Percentiles rank a stretch among this genome's conserved stretches.
Evolutionary conservation across 208 protist genomes (phyloP).

Genomic region (Trypanosoma boissoni): DNA sequence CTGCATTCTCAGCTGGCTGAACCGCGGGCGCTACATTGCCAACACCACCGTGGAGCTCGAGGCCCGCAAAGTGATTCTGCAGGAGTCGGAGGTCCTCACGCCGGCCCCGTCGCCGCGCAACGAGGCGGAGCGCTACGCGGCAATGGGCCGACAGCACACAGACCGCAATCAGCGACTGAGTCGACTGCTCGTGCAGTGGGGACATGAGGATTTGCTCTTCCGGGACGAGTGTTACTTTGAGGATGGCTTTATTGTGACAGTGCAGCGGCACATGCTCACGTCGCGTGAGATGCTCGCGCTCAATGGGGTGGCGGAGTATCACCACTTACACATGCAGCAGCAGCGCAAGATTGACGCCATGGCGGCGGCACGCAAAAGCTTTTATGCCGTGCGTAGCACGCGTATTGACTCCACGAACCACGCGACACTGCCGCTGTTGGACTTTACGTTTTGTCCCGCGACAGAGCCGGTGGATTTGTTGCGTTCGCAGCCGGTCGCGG

Average conservation of each 20-base stretch:
- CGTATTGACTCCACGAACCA: conserved; percentile 16
- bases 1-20: conserved; percentile 61
- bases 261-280: conserved; percentile 72
- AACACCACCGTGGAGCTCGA: conserved; percentile 51
- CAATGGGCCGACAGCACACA: conserved; percentile 66
- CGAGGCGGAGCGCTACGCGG: conserved; percentile 44
- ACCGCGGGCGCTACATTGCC: conserved; percentile 40
- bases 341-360: conserved; percentile 27
- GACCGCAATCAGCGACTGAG: conserved; percentile 80
- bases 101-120: conserved; percentile 45
- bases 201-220: conserved; percentile 64
- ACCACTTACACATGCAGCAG: conserved; percentile 15
- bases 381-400: conserved; percentile 40
- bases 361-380: conserved; percentile 32
- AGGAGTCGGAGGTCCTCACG: conserved; percentile 67
- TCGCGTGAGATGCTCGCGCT: conserved; percentile 54
- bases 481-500: conserved; percentile 36
- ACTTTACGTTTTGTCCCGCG: conserved; percentile 28
- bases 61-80: conserved; percentile 76
- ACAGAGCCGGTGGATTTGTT: conserved; percentile 43
- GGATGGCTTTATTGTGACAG: conserved; percentile 70
- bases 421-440: conserved; percentile 22
- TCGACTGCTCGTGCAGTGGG: conserved; percentile 65
- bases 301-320: conserved; percentile 7
- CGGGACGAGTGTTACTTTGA: conserved; percentile 75